Percentiles rank a stretch among this genome's conserved stretches.
These are phyloP conservation scores for Aspergillus awamori DNA, from an alignment of 2,329 filamentous ascomycete genomes.

Conservation along the genomic window DNA sequence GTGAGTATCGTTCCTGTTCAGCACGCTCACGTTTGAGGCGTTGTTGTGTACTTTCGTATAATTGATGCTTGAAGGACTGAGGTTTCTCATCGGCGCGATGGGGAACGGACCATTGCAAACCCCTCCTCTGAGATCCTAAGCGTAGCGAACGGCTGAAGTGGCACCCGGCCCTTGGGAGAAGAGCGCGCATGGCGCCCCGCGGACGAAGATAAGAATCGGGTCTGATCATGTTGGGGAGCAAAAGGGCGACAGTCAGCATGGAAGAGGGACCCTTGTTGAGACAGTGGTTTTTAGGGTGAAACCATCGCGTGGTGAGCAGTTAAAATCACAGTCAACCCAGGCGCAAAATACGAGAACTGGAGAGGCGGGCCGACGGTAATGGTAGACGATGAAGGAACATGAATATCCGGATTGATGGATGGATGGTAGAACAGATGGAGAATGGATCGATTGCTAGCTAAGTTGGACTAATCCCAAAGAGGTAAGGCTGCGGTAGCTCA, in stretches of 20 bases:
- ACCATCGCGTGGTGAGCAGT: not conserved
- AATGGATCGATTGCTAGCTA: not conserved
- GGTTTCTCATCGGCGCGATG: slow-evolving; percentile 31
- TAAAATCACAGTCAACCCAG: too few species aligned
- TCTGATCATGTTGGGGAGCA: slow-evolving; percentile 23
- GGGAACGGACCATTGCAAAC: slow-evolving; percentile 26
- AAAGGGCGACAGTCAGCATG: not conserved
- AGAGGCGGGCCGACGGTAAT: too few species aligned
- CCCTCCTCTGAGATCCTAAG: slow-evolving; percentile 21
- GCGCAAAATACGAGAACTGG: not conserved
- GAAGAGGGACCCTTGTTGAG: not conserved
- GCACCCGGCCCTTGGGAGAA: slow-evolving; percentile 15
- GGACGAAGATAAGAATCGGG: slow-evolving; percentile 20
- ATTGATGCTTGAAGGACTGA: slow-evolving; percentile 61
- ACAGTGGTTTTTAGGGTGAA: not conserved
- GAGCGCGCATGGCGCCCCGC: slow-evolving; percentile 23
- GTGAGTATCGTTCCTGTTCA: slow-evolving; percentile 56
- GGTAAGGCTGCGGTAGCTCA: not conserved
- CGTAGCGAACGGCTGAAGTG: slow-evolving; percentile 1
- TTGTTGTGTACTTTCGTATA: slow-evolving; percentile 64
- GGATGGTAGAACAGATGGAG: not conserved
- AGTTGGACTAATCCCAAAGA: not conserved
- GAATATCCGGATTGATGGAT: not conserved
- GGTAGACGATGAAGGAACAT: too few species aligned
- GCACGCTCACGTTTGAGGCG: slow-evolving; percentile 61